A percentile compares a stretch with the other conserved stretches of the same genome.
Evolutionary conservation across 768 basidiomycete genomes (phyloP).

Genomic region (Tephrocybe sp.): DNA sequence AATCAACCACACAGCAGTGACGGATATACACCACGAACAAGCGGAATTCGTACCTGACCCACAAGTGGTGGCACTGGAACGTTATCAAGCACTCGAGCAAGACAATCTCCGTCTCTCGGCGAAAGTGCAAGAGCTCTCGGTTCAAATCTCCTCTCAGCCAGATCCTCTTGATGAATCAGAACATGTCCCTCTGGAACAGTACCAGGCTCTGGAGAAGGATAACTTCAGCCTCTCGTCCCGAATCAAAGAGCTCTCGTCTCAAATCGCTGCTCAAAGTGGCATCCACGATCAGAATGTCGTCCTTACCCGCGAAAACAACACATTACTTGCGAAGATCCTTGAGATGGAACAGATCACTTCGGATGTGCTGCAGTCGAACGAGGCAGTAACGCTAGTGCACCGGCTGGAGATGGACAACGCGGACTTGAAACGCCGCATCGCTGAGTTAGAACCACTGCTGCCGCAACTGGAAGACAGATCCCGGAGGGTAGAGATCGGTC

Average conservation of each 20-base stretch:
- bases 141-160: constrained; percentile 18
- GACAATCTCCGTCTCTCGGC: constrained; percentile 9
- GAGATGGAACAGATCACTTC: constrained; percentile 31
- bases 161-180: constrained; percentile 24
- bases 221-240: constrained; percentile 9
- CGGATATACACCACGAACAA: background rate
- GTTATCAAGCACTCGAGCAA: constrained; percentile 3
- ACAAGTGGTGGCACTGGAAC: background rate
- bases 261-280: constrained; percentile 18
- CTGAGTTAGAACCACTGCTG: constrained; percentile 9
- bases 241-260: constrained; percentile 9
- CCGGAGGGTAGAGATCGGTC: constrained; percentile 21
- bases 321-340: constrained; percentile 22
- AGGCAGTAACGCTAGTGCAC: constrained; percentile 20
- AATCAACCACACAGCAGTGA: background rate
- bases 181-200: constrained; percentile 3
- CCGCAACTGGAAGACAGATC: constrained; percentile 8
- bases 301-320: constrained; percentile 27
- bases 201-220: constrained; percentile 6
- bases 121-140: constrained; percentile 10
- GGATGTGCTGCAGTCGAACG: constrained; percentile 27
- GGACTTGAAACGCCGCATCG: constrained; percentile 6
- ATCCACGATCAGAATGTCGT: constrained; percentile 21
- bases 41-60: background rate
- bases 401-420: constrained; percentile 20